phyloP scores from a whole-genome alignment of 345 rosid genomes.

The Geranium brycei region DNA sequence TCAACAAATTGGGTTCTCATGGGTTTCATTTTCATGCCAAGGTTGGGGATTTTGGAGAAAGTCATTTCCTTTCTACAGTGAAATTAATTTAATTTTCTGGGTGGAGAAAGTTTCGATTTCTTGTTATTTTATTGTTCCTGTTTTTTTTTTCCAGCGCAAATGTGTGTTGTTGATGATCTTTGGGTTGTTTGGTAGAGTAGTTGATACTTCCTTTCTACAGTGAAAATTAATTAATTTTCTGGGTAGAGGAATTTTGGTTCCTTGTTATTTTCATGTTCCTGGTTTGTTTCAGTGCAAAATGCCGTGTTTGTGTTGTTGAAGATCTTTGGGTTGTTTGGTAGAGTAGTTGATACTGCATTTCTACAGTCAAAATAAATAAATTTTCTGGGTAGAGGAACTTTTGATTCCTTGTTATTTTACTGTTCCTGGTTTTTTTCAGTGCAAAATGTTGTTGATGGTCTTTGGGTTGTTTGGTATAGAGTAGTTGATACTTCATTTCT shows the following conservation, averaged over 20 bases:
- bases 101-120: not conserved
- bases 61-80: not conserved
- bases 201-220: no score
- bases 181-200: not conserved
- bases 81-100: no score
- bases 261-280: not conserved
- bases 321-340: not conserved
- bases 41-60: not conserved
- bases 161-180: not conserved
- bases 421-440: not conserved
- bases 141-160: not conserved
- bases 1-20: no score
- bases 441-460: not conserved
- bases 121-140: not conserved
- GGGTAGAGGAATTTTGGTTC: no score
- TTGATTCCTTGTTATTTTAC: not conserved
- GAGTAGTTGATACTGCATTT: not conserved
- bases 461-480: no score
- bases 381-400: no score
- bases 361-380: no score
- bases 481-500: no score
- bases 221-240: not conserved
- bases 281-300: not conserved
- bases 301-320: not conserved
- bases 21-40: no score